Percentiles rank a stretch among this genome's conserved stretches.
Conservation (phyloP, 176 grass and related monocot species). For the Aegilops umbellulata region DNA sequence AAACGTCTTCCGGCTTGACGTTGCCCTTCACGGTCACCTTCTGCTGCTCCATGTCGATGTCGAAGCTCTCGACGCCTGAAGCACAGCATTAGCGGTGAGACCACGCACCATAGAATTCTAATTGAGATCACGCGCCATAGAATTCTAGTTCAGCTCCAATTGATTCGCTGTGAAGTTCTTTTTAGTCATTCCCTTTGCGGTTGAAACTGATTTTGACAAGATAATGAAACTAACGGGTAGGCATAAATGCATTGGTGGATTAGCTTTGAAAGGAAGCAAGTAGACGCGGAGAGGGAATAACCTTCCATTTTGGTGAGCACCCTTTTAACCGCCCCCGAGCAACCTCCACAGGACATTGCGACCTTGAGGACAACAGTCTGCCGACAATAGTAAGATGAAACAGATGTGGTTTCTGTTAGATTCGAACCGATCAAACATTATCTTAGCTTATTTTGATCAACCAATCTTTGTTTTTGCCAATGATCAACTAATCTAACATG, state of each 20-base stretch:
- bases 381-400: neutral
- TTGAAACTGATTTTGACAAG: neutral
- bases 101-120: neutral
- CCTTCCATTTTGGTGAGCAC: conserved; percentile 89
- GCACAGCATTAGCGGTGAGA: neutral
- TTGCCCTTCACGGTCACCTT: conserved; percentile 91
- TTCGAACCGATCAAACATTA: neutral
- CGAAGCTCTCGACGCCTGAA: conserved; percentile 77
- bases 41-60: conserved; percentile 81
- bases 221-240: neutral
- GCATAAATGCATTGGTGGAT: neutral
- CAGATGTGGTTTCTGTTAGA: neutral
- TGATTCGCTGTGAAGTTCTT: neutral
- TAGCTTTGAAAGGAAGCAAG: neutral
- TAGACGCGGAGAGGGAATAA: neutral
- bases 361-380: conserved; percentile 92
- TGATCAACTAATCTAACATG: neutral
- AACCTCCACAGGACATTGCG: conserved; percentile 86
- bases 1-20: conserved; percentile 67
- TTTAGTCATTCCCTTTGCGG: neutral
- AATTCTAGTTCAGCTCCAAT: neutral
- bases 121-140: too few species aligned
- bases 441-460: neutral
- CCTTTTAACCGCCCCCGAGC: conserved; percentile 66
- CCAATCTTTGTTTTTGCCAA: neutral